These are phyloP conservation scores for Amauroascus niger DNA, from an alignment of 2,329 filamentous ascomycete genomes.

Conservation along the genomic window DNA sequence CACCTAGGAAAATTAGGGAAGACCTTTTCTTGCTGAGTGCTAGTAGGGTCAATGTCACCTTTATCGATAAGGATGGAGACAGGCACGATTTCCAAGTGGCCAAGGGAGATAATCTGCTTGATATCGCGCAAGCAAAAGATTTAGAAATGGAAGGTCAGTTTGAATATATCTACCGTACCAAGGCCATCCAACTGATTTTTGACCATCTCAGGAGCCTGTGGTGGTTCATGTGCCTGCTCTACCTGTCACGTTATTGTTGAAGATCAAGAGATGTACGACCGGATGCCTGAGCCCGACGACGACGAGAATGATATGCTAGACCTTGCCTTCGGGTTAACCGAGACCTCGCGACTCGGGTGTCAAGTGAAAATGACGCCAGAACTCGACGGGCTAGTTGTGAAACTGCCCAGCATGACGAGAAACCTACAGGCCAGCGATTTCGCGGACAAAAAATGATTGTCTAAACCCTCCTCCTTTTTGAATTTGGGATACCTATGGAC, in stretches of 20 bases:
- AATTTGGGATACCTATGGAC: not conserved
- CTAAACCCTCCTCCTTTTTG: not conserved
- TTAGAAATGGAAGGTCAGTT: slow-evolving; percentile 84
- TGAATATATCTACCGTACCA: not conserved
- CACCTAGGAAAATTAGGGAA: not conserved
- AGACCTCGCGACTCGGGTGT: slow-evolving; percentile 75
- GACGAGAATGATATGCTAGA: slow-evolving; percentile 88
- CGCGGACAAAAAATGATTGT: slow-evolving; percentile 32
- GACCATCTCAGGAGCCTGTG: slow-evolving; percentile 61
- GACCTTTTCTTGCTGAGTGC: not conserved
- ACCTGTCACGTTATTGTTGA: slow-evolving; percentile 85
- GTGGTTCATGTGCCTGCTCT: slow-evolving; percentile 84
- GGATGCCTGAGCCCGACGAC: slow-evolving; percentile 66
- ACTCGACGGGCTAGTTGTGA: slow-evolving; percentile 74
- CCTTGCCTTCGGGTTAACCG: slow-evolving; percentile 77
- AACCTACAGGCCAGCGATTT: slow-evolving; percentile 97
- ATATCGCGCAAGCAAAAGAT: slow-evolving; percentile 89
- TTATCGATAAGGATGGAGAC: slow-evolving; percentile 80
- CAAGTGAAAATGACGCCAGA: slow-evolving; percentile 89
- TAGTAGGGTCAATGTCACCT: slow-evolving; percentile 71
- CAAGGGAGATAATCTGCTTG: slow-evolving; percentile 83
- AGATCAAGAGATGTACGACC: slow-evolving; percentile 63
- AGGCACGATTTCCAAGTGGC: slow-evolving; percentile 68
- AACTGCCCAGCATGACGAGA: slow-evolving; percentile 83
- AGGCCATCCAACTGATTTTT: not conserved